Percentiles rank a stretch among this genome's conserved stretches.
Conservation (phyloP, 108 stramenopile genomes). For the Cyclotella kingstonii region DNA sequence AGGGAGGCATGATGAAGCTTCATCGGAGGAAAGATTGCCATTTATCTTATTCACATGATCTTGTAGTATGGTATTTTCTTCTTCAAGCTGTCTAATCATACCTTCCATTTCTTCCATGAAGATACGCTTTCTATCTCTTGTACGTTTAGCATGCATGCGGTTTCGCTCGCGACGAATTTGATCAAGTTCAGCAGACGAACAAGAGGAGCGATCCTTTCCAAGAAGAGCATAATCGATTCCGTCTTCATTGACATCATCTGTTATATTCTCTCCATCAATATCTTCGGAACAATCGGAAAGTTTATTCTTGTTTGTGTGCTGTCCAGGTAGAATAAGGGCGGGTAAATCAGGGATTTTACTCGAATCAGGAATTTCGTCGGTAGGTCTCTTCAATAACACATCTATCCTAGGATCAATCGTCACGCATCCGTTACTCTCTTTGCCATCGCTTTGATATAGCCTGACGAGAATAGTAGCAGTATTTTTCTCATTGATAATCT, state of each 20-base stretch:
- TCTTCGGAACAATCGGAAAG: constrained; percentile 12
- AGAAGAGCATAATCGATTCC: constrained; percentile 85
- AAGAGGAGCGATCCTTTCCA: constrained; percentile 75
- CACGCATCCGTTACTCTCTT: constrained; percentile 3
- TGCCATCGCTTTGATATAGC: constrained; percentile 43
- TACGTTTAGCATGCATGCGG: constrained; percentile 91
- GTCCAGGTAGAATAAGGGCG: constrained; percentile 74
- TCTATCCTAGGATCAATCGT: constrained; percentile 64
- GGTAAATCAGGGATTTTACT: constrained; percentile 75
- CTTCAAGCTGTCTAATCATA: constrained; percentile 70
- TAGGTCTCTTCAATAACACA: constrained; percentile 47
- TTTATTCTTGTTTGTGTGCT: constrained; percentile 62
- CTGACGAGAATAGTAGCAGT: constrained; percentile 86
- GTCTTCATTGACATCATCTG: constrained; percentile 57
- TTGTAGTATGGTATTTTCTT: constrained; percentile 64
- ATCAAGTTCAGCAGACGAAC: constrained; percentile 80
- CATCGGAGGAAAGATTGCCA: constrained; percentile 14
- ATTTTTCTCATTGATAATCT: constrained; percentile 84
- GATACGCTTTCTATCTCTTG: constrained; percentile 78
- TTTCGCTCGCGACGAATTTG: constrained; percentile 84
- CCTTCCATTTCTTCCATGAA: constrained; percentile 86
- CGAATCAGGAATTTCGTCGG: constrained; percentile 76
- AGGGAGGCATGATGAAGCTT: constrained; percentile 6
- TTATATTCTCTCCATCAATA: background rate
- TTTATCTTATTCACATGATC: constrained; percentile 52